These are phyloP conservation scores for Aspergillus fischeri DNA, from an alignment of 2,329 filamentous ascomycete genomes.

Conservation along the genomic window DNA sequence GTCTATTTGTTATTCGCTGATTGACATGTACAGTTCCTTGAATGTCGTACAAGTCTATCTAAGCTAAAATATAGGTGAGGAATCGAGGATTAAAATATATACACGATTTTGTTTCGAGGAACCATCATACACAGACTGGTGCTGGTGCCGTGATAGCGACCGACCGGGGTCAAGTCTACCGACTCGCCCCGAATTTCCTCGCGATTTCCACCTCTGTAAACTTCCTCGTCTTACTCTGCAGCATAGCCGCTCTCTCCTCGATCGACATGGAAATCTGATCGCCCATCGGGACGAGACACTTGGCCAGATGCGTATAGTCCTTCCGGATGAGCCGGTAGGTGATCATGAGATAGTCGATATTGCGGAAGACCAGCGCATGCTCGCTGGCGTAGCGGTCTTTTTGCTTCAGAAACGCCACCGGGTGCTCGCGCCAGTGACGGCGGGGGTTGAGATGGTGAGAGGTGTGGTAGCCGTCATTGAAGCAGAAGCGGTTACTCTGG, in stretches of 20 bases:
- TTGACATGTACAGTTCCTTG: no score
- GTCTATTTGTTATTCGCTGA: no score
- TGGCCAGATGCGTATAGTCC: conserved; percentile 66
- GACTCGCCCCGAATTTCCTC: neutral
- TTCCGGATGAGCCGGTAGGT: conserved; percentile 65
- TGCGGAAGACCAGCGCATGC: conserved; percentile 70
- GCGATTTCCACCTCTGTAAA: conserved; percentile 64
- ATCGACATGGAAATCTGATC: conserved; percentile 64
- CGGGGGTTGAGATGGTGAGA: conserved; percentile 40
- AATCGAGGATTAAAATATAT: neutral
- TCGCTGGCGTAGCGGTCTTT: conserved; percentile 64
- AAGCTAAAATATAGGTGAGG: neutral
- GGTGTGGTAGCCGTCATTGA: conserved; percentile 79
- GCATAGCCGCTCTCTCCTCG: conserved; percentile 59
- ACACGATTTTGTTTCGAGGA: neutral
- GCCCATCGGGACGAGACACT: conserved; percentile 69
- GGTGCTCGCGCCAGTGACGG: conserved; percentile 78
- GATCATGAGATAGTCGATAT: conserved; percentile 77
- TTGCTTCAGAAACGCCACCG: conserved; percentile 65
- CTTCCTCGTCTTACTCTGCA: conserved; percentile 60
- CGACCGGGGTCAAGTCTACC: neutral
- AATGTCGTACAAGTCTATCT: neutral
- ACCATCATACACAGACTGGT: neutral
- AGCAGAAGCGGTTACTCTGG: conserved; percentile 76
- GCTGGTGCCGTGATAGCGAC: neutral